phyloP scores from a whole-genome alignment of 2,329 filamentous ascomycete species.

The Fusarium goolgardi region DNA sequence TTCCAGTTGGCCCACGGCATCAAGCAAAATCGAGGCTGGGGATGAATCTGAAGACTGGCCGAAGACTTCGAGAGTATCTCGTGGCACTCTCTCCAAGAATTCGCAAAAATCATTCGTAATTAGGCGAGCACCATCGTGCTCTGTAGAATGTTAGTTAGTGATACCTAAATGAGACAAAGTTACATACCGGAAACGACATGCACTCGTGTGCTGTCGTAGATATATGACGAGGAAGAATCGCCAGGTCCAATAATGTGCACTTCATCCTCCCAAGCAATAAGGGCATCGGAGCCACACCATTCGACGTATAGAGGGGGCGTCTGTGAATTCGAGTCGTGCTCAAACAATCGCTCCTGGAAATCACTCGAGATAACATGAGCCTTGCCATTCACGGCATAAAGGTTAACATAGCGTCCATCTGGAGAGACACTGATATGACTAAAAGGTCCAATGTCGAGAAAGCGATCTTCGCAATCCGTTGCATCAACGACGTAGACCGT shows the following conservation, averaged over 20 bases:
- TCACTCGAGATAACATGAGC: conserved; percentile 95
- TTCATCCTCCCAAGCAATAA: conserved; percentile 98
- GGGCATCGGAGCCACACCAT: conserved; percentile 96
- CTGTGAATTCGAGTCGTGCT: conserved; percentile 88
- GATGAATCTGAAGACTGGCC: conserved; percentile 88
- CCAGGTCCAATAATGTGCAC: conserved; percentile 91
- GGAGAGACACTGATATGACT: conserved; percentile 91
- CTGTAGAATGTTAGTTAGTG: conserved; percentile 52
- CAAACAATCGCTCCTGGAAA: conserved; percentile 90
- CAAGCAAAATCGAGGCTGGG: conserved; percentile 89
- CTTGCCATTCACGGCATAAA: conserved; percentile 87
- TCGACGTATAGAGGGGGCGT: conserved; percentile 88
- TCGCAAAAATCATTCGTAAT: conserved; percentile 96
- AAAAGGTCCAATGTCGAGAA: conserved; percentile 92
- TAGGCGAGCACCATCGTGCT: conserved; percentile 86
- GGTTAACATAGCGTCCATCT: conserved; percentile 85
- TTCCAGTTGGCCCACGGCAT: conserved; percentile 91
- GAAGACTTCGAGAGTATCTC: conserved; percentile 89
- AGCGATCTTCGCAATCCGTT: conserved; percentile 89
- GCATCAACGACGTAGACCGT: conserved; percentile 91
- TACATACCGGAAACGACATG: conserved; percentile 82
- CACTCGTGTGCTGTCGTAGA: conserved; percentile 89
- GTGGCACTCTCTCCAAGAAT: conserved; percentile 93
- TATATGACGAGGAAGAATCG: conserved; percentile 79
- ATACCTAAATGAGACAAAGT: too few species aligned